phyloP scores from a whole-genome alignment of 2,329 filamentous ascomycete species.

The Verticillium isaacii region DNA sequence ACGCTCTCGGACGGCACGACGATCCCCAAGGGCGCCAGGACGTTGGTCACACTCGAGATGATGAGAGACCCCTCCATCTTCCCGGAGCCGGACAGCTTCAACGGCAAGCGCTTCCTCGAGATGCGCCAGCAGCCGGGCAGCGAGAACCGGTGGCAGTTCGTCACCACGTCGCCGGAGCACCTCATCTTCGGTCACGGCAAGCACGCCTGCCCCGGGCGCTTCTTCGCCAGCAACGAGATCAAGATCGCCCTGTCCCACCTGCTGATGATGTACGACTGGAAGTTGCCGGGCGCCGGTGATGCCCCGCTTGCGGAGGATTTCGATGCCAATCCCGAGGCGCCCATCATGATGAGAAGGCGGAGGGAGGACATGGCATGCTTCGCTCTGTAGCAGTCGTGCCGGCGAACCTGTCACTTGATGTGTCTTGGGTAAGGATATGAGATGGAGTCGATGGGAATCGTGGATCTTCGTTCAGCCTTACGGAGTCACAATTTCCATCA shows the following conservation, averaged over 20 bases:
- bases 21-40: conserved; percentile 1
- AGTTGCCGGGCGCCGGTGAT: too few species aligned
- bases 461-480: too few species aligned
- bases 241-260: conserved; percentile 36
- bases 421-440: too few species aligned
- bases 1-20: conserved; percentile 8
- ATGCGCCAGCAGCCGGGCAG: conserved; percentile 4
- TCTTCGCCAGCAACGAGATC: conserved; percentile 40
- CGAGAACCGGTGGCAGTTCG: conserved; percentile 30
- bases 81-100: conserved; percentile 3
- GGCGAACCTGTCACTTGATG: too few species aligned
- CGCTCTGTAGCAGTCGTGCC: too few species aligned
- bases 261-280: conserved; percentile 33
- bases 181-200: conserved; percentile 31
- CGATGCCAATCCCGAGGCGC: too few species aligned
- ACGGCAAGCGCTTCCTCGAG: conserved; percentile 5
- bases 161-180: conserved; percentile 28
- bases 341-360: too few species aligned
- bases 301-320: too few species aligned
- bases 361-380: too few species aligned
- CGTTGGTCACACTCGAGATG: background rate
- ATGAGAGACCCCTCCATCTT: conserved; percentile 1
- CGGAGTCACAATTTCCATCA: too few species aligned
- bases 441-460: too few species aligned
- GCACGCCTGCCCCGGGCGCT: conserved; percentile 36